Evolutionary conservation across 306 rosid species (phyloP).

Genomic region (Ochetophila trinervis): DNA sequence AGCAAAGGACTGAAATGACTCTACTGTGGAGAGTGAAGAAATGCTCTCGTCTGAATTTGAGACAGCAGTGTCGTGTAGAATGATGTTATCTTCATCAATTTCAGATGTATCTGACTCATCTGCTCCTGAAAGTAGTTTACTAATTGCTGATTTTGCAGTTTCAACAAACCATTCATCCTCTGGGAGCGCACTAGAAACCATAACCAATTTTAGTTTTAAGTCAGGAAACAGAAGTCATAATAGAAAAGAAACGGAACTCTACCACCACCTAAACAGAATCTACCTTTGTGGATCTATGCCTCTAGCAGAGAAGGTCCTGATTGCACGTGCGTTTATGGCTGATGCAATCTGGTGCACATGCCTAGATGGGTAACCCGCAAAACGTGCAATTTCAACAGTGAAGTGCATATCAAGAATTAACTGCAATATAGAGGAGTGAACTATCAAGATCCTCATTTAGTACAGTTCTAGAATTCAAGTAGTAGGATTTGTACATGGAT

Average conservation of each 20-base stretch:
- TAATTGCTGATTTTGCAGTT: slow-evolving; percentile 82
- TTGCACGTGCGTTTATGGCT: slow-evolving; percentile 86
- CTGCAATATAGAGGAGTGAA: slow-evolving; percentile 40
- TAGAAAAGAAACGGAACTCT: not conserved
- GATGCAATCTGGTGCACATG: slow-evolving; percentile 89
- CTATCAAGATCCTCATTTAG: not conserved
- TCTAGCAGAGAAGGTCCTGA: slow-evolving; percentile 80
- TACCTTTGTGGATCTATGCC: slow-evolving; percentile 84
- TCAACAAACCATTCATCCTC: slow-evolving; percentile 97
- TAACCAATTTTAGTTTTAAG: slow-evolving; percentile 23
- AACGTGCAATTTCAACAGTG: slow-evolving; percentile 91
- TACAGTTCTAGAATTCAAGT: too few relatives aligned
- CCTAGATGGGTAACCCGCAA: slow-evolving; percentile 87
- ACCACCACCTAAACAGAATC: not conserved
- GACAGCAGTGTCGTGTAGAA: slow-evolving; percentile 41
- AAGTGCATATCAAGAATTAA: slow-evolving; percentile 98
- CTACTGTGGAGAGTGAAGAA: slow-evolving; percentile 69
- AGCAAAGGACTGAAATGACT: slow-evolving; percentile 79
- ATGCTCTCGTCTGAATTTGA: slow-evolving; percentile 67
- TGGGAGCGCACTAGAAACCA: slow-evolving; percentile 63
- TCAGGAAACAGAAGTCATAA: slow-evolving; percentile 1
- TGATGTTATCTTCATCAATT: slow-evolving; percentile 69
- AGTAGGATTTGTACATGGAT: too few relatives aligned
- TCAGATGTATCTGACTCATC: slow-evolving; percentile 83
- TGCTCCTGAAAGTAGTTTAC: slow-evolving; percentile 60